Evolutionary conservation across 441 rosid genomes (phyloP).

Genomic region (Francoa sonchifolia): DNA sequence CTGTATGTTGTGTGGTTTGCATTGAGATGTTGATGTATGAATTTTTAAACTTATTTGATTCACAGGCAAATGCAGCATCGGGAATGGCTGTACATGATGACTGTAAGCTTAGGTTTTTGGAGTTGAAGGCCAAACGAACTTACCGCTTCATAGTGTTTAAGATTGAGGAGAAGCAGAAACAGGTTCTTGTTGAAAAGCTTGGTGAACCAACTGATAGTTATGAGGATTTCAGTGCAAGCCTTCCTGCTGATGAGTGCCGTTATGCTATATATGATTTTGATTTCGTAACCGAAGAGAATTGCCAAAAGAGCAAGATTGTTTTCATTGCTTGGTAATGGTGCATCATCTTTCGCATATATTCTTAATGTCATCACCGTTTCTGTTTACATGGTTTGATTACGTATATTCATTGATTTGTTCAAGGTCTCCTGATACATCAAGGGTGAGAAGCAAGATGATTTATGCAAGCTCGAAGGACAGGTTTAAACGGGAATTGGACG

Average conservation of each 20-base stretch:
- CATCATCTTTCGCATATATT: no score
- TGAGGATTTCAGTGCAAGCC: conserved; percentile 39
- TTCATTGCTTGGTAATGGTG: conserved; percentile 49
- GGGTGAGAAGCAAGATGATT: conserved; percentile 63
- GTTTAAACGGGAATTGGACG: conserved; percentile 53
- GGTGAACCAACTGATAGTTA: conserved; percentile 42
- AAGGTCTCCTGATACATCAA: conserved; percentile 52
- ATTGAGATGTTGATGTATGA: no score
- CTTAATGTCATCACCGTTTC: no score
- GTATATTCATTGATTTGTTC: not conserved
- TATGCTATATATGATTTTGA: conserved; percentile 56
- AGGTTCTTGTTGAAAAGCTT: conserved; percentile 46
- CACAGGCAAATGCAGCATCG: conserved; percentile 43
- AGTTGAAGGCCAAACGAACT: conserved; percentile 50
- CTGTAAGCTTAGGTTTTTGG: conserved; percentile 50
- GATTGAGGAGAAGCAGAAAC: conserved; percentile 49
- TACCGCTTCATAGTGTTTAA: conserved; percentile 42
- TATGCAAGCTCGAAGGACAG: conserved; percentile 63
- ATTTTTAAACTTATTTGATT: not conserved
- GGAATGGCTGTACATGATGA: conserved; percentile 61
- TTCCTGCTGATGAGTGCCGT: conserved; percentile 46
- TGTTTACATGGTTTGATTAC: not conserved
- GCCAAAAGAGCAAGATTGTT: conserved; percentile 48
- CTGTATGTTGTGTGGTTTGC: no score
- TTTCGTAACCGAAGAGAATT: conserved; percentile 41